phyloP scores from a whole-genome alignment of 768 basidiomycete species.

The Boletus reticulatus region DNA sequence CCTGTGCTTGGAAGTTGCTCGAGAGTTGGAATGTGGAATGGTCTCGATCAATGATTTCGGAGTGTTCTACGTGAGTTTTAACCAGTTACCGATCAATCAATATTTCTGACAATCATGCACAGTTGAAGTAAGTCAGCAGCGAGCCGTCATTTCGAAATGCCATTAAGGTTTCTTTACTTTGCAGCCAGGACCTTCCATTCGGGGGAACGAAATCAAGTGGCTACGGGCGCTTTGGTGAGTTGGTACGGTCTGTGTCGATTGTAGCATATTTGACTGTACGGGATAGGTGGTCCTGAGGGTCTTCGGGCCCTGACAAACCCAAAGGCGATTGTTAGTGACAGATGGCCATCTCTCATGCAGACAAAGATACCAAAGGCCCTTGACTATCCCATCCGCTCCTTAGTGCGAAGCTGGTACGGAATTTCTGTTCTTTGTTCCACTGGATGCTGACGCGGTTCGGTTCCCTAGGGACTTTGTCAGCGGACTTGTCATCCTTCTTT shows the following conservation, averaged over 20 bases:
- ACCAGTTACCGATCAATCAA: background rate
- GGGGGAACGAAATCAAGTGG: slow-evolving; percentile 91
- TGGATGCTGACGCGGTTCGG: background rate
- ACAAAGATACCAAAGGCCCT: slow-evolving; percentile 84
- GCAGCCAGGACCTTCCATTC: slow-evolving; percentile 89
- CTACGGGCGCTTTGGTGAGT: slow-evolving; percentile 87
- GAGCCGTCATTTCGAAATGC: slow-evolving; percentile 5
- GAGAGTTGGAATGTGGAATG: slow-evolving; percentile 89
- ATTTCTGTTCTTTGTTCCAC: background rate
- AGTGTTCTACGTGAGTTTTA: slow-evolving; percentile 69
- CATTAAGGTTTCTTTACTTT: background rate
- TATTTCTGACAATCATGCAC: slow-evolving; percentile 16
- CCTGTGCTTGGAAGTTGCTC: slow-evolving; percentile 77
- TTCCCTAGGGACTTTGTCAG: slow-evolving; percentile 48
- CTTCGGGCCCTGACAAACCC: slow-evolving; percentile 83
- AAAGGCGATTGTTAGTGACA: slow-evolving; percentile 85
- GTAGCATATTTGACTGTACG: slow-evolving; percentile 6
- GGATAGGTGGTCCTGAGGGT: slow-evolving; percentile 86
- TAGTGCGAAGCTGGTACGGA: slow-evolving; percentile 71
- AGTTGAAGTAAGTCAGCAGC: slow-evolving; percentile 61
- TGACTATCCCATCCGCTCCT: slow-evolving; percentile 81
- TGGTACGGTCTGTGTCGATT: background rate
- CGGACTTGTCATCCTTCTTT: slow-evolving; percentile 47
- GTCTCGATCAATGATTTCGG: slow-evolving; percentile 96
- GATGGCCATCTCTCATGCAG: slow-evolving; percentile 79